Evolutionary conservation across 352 stramenopile species (phyloP), one percentile per base, ranked within the genome.

Genomic region (Phytophthora hibernalis): DNA sequence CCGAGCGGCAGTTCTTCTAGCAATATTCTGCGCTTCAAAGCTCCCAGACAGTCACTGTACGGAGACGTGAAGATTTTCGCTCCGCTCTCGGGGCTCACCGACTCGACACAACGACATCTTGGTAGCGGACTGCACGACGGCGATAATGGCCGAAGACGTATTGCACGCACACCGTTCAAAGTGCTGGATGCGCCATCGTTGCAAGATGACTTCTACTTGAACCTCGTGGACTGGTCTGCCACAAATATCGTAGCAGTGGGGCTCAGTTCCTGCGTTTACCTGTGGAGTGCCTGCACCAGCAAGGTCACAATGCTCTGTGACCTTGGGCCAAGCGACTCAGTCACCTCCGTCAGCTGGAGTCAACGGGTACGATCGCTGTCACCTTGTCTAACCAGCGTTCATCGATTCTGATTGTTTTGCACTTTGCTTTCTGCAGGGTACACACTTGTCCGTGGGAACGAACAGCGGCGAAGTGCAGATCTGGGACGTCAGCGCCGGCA

Each of bases 191-290:
- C 97, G 16, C 97, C 97, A 2, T 82, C 88, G 9, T 78, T 99
- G 5, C 91, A 98, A 70, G 97, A 99, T 77, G 97, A 99, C 73
- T 99, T 99, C 74, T 99, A 99, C 68, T 73, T 99, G 11, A 99
- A 99, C 70, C 80, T 99, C 0, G 95, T 99, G 9, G 96, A 99
- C 73, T 99, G 97, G 97, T 98, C 92, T 0, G 85, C 92, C 1
- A 80, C 89, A 11, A 99, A 99, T 66, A 89, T 99, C 9, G 77
- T 99, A 12, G 95, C 96, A 2, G 97, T 99, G 22, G 97, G 93
- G 15, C 84, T 99, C 7, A 96, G 92, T 12, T 82, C 86, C 18
- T 95, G 87, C 40, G 96, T 99, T 8, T 99, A 99, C 68, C 75
- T 99, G 3, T 98, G 96, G 96, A 98, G 89, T 65, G 95, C 95